Percentiles rank a stretch among this genome's conserved stretches.
Evolutionary conservation across 371 early-diverging fungal genomes (phyloP).

Genomic region (Saksenaea oblongispora): DNA sequence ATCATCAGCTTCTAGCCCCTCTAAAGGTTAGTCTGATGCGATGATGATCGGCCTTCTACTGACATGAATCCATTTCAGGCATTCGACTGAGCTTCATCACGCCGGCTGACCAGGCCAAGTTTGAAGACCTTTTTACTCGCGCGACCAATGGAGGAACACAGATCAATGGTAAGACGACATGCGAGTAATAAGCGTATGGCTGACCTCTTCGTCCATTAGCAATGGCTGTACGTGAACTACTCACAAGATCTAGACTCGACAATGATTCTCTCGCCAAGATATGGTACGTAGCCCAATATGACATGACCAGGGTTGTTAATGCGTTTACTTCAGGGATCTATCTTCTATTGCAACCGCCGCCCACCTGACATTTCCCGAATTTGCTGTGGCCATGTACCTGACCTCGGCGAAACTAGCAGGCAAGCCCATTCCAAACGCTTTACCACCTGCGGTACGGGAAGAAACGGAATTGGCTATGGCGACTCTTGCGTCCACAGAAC

Average conservation of each 20-base stretch:
- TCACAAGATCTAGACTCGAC: slow-evolving; percentile 42
- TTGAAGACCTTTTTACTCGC: slow-evolving; percentile 47
- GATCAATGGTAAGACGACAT: slow-evolving; percentile 34
- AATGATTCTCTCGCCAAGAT: slow-evolving; percentile 52
- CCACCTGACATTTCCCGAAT: slow-evolving; percentile 56
- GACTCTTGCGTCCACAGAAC: slow-evolving; percentile 47
- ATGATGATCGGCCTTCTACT: neutral
- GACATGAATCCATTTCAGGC: slow-evolving; percentile 18
- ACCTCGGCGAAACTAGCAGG: slow-evolving; percentile 49
- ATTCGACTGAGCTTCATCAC: slow-evolving; percentile 50
- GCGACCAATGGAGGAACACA: slow-evolving; percentile 39
- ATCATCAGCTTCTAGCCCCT: neutral
- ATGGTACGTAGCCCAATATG: slow-evolving; percentile 27
- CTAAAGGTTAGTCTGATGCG: neutral
- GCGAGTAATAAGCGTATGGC: neutral
- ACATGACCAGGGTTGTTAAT: neutral
- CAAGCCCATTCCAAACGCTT: slow-evolving; percentile 36
- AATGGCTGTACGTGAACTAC: slow-evolving; percentile 38
- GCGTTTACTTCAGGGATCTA: slow-evolving; percentile 37
- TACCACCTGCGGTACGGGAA: slow-evolving; percentile 43
- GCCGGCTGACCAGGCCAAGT: slow-evolving; percentile 46
- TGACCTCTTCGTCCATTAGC: slow-evolving; percentile 19
- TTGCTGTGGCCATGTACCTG: slow-evolving; percentile 63
- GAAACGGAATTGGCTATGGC: slow-evolving; percentile 54
- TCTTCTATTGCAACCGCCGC: slow-evolving; percentile 44